These are phyloP conservation scores for Margaritispora aquatica DNA, from an alignment of 495 filamentous ascomycete species.

Conservation along the genomic window DNA sequence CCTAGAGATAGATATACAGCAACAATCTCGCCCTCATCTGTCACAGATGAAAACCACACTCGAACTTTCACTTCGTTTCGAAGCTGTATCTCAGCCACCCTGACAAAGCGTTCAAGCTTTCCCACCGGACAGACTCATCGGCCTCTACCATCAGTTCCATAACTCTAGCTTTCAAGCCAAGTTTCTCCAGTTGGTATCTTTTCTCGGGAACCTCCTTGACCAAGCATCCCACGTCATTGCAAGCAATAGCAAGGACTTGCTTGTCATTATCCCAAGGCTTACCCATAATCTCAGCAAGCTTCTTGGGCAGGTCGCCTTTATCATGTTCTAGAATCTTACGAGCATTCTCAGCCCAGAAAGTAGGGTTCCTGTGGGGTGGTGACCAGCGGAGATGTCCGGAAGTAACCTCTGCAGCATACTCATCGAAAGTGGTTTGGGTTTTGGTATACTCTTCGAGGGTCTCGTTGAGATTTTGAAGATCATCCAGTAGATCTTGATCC, in stretches of 20 bases:
- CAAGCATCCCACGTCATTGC: conserved; percentile 85
- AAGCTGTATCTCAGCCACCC: conserved; percentile 93
- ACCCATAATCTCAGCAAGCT: conserved; percentile 78
- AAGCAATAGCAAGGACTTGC: conserved; percentile 91
- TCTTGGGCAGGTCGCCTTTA: conserved; percentile 71
- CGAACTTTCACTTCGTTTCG: conserved; percentile 41
- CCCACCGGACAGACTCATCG: conserved; percentile 90
- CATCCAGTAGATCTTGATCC: conserved; percentile 84
- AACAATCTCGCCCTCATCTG: no score
- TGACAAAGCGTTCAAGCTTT: conserved; percentile 86
- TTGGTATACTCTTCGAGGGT: conserved; percentile 91
- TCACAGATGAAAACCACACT: no score
- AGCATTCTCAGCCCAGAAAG: conserved; percentile 96
- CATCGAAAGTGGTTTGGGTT: conserved; percentile 94
- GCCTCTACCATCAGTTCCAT: conserved; percentile 94
- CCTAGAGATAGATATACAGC: conserved; percentile 16
- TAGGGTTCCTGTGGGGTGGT: conserved; percentile 82
- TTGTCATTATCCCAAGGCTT: conserved; percentile 91
- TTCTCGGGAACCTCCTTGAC: conserved; percentile 90
- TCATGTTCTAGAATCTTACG: conserved; percentile 81
- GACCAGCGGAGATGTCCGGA: conserved; percentile 92
- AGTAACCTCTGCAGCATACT: conserved; percentile 85
- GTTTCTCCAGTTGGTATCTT: conserved; percentile 72
- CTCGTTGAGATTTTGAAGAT: conserved; percentile 66
- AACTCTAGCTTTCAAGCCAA: conserved; percentile 84